A percentile compares a stretch with the other conserved stretches of the same genome.
Evolutionary conservation across 2,329 filamentous ascomycete genomes (phyloP).

Genomic region (Talaromyces sp.): DNA sequence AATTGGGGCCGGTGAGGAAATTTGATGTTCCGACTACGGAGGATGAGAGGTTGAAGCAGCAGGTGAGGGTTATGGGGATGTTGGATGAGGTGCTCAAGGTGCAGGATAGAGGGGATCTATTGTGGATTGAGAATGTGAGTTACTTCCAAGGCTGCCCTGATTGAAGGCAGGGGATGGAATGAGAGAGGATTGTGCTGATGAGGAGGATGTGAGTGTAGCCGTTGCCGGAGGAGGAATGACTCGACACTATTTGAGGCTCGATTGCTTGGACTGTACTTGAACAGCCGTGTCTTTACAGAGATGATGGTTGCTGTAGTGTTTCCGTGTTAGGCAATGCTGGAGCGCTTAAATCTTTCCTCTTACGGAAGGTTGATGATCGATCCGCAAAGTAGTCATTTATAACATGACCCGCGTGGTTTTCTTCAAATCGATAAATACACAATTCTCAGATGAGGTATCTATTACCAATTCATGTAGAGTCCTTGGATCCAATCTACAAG

Average conservation of each 20-base stretch:
- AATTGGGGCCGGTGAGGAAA: not conserved
- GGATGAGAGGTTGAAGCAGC: not conserved
- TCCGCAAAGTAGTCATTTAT: not conserved
- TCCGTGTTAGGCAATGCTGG: not conserved
- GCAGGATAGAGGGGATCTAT: not conserved
- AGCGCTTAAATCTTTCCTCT: not conserved
- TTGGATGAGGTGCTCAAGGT: slow-evolving; percentile 7
- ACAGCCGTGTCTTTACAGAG: no score
- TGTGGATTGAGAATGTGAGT: slow-evolving; percentile 11
- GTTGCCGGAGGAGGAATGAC: not conserved
- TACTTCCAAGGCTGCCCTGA: no score
- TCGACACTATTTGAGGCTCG: no score
- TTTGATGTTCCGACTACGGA: not conserved
- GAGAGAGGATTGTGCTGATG: not conserved
- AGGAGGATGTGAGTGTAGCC: not conserved
- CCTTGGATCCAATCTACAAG: not conserved
- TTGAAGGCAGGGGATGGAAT: no score
- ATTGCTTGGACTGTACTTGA: no score
- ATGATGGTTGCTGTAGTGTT: no score
- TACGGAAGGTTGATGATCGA: not conserved
- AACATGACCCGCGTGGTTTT: not conserved
- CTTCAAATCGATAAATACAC: not conserved
- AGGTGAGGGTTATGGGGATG: slow-evolving; percentile 1
- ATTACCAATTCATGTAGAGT: not conserved
- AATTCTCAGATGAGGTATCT: no score